Evolutionary conservation across 768 basidiomycete genomes (phyloP).

Genomic region (Amanita molliuscula): DNA sequence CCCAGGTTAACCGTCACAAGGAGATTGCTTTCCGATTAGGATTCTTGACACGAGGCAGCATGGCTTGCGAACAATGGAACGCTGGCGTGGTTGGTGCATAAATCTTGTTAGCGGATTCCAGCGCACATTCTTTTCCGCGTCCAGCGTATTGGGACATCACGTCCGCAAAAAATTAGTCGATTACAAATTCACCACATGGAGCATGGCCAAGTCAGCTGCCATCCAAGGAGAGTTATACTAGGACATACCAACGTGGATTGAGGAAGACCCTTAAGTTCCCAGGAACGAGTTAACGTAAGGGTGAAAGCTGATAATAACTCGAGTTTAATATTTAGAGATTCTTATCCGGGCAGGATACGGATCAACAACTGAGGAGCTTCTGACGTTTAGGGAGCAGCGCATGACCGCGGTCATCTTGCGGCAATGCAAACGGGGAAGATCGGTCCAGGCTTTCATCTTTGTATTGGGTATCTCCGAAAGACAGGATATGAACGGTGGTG

Average conservation of each 20-base stretch:
- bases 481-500: conserved; percentile 5
- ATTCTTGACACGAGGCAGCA: not conserved
- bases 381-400: conserved; percentile 23
- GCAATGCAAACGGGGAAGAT: conserved; percentile 11
- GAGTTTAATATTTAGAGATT: not conserved
- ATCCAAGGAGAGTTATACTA: not conserved
- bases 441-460: not conserved
- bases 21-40: not conserved
- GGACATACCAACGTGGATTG: too few relatives aligned
- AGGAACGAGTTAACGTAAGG: not conserved
- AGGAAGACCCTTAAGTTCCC: too few relatives aligned
- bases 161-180: too few relatives aligned
- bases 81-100: too few relatives aligned
- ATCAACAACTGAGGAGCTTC: conserved; percentile 15
- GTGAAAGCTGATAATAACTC: not conserved
- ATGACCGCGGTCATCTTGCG: conserved; percentile 23
- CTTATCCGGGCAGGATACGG: not conserved
- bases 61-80: not conserved
- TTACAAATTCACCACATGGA: too few relatives aligned
- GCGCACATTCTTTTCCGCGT: not conserved
- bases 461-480: conserved; percentile 10
- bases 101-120: not conserved
- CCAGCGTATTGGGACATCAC: too few relatives aligned
- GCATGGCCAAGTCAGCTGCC: too few relatives aligned
- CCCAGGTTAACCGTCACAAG: not conserved